Percentiles rank a stretch among this genome's conserved stretches.
Evolutionary conservation across 352 stramenopile genomes (phyloP).

Genomic region (Nothophytophthora sp.): DNA sequence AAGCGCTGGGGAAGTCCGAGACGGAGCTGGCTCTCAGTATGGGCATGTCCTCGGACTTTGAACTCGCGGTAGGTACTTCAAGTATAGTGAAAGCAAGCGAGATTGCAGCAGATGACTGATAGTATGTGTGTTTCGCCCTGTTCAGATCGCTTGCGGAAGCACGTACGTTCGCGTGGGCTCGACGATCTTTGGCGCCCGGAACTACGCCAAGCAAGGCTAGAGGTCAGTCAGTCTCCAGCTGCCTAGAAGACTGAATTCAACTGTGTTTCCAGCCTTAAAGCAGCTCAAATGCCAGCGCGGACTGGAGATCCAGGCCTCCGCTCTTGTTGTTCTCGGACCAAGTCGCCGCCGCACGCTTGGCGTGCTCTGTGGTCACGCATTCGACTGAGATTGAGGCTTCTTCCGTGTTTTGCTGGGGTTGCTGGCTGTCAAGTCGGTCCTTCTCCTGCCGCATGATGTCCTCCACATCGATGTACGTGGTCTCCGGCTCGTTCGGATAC

Average conservation of each 20-base stretch:
- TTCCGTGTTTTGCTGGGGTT: conserved; percentile 20
- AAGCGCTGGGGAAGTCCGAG: conserved; percentile 60
- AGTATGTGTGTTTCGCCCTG: conserved; percentile 2
- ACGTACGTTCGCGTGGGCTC: conserved; percentile 97
- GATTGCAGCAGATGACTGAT: background rate
- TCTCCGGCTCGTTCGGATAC: conserved; percentile 76
- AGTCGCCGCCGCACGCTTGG: conserved; percentile 39
- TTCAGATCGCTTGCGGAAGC: conserved; percentile 93
- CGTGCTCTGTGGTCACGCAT: conserved; percentile 42
- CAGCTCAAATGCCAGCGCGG: conserved; percentile 70
- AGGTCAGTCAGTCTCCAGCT: conserved; percentile 3
- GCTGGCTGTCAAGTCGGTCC: conserved; percentile 29
- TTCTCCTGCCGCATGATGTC: conserved; percentile 61
- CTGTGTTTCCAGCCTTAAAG: conserved; percentile 35
- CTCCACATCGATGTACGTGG: conserved; percentile 78
- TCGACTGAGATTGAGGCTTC: conserved; percentile 8
- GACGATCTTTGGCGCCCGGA: conserved; percentile 97
- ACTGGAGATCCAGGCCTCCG: conserved; percentile 43
- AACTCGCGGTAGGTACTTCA: conserved; percentile 79
- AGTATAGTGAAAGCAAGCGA: background rate
- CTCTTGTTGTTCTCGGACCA: conserved; percentile 50
- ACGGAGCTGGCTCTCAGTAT: conserved; percentile 95
- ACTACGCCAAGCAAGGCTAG: conserved; percentile 81
- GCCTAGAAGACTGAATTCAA: conserved; percentile 1
- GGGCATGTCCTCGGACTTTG: conserved; percentile 99